Conservation (phyloP, 805 yeast species). For the Candida alai region DNA sequence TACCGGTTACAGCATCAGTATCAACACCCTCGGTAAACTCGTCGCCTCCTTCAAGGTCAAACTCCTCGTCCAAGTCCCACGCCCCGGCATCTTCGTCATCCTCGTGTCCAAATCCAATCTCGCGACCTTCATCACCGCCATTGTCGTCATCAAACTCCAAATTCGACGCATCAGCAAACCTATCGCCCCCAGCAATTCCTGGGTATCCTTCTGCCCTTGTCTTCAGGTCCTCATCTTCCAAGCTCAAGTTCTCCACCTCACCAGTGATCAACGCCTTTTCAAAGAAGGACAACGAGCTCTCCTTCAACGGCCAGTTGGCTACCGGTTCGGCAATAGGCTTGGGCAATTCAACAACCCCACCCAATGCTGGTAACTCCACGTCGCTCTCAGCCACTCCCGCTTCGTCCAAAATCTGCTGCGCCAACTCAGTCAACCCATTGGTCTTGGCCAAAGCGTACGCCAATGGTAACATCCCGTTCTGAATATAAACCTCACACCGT, state of each 20-base stretch:
- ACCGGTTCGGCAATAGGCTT: constrained; percentile 44
- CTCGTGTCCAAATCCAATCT: constrained; percentile 17
- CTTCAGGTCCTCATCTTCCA: constrained; percentile 48
- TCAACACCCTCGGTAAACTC: constrained; percentile 12
- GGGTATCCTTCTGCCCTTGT: too few species aligned
- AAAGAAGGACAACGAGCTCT: constrained; percentile 70
- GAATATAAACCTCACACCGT: constrained; percentile 68
- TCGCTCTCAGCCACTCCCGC: constrained; percentile 63
- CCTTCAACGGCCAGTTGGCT: constrained; percentile 79
- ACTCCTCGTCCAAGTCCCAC: constrained; percentile 78
- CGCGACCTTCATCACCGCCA: constrained; percentile 42
- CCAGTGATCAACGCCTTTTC: constrained; percentile 77
- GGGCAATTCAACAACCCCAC: constrained; percentile 41
- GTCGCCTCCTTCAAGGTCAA: constrained; percentile 59
- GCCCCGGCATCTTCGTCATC: constrained; percentile 62
- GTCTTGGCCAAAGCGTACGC: constrained; percentile 92
- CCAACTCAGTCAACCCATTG: constrained; percentile 74
- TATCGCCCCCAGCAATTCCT: too few species aligned
- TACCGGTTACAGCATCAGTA: constrained; percentile 24
- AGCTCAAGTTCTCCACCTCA: constrained; percentile 59
- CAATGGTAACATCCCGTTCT: constrained; percentile 78
- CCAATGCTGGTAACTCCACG: constrained; percentile 58
- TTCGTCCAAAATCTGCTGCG: constrained; percentile 65
- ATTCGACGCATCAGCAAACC: constrained; percentile 9
- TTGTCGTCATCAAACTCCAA: constrained; percentile 34